Evolutionary conservation across 441 rosid genomes (phyloP), one percentile per base, ranked within the genome.

Genomic region (Pelargonium citronellum): DNA sequence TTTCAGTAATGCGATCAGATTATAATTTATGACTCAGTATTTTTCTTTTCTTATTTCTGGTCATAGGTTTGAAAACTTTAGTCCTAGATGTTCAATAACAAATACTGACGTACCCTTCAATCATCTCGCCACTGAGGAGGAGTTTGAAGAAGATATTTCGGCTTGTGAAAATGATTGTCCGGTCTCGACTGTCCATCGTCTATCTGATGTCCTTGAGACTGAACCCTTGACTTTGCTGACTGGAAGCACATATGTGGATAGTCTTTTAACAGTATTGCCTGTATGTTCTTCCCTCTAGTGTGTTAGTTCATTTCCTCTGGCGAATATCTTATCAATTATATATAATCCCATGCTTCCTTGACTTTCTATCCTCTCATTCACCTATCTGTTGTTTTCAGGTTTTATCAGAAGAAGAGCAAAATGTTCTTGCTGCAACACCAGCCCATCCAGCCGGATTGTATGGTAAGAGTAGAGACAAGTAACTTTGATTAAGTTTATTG

Each of bases 381-480:
- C 37, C 69, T 69, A 34, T 57, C 72, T 63, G 57, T 61, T 13
- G 19, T 69, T 53, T 43, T 66, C 71, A 93, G 98, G 97, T 89
- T 68, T 82, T 93, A 76, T 81, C 96, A 8, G 87, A 85, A 86
- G 91, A 88, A 73, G 93, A 93, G 85, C 98, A 93, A 77, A 87
- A 79, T 71, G 87, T 79, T 47, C 95, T 91, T 58, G 98, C 98
- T 51, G 95, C 96, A 58, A 91, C 92, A 7, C 96, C 98, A 4
- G 96, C 98, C 47, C 98, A 91, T 80, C 89, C 95, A 2, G 91
- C 82, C 69, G 97, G 91, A 71, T 75, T 93, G 74, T 86, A 86
- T 80, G 92, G 98, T 93, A 80, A 71, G 84, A 43, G 46, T 64
- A 53, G 43, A 39, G 39, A 34, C 39, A 34, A 34, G 39, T 34